Evolutionary conservation across 2,329 filamentous ascomycete genomes (phyloP).

Genomic region (Neoascochyta sp.): DNA sequence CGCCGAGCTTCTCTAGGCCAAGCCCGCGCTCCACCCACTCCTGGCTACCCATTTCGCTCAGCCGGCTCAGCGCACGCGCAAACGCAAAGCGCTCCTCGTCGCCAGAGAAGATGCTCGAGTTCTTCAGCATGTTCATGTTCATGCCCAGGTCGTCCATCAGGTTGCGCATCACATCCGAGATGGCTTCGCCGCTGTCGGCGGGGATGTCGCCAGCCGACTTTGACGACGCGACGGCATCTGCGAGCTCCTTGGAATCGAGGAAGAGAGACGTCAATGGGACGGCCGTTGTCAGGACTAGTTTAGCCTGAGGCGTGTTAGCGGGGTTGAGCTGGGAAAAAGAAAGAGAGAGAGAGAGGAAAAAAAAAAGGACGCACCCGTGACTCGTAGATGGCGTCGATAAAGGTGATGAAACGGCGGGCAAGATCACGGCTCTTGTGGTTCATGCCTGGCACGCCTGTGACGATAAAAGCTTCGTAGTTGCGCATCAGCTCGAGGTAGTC

Average conservation of each 20-base stretch:
- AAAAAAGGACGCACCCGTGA: conserved; percentile 45
- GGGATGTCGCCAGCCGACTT: conserved; percentile 27
- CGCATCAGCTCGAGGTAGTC: conserved; percentile 92
- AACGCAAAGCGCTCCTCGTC: conserved; percentile 98
- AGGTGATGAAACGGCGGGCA: conserved; percentile 91
- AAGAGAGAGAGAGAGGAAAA: no score
- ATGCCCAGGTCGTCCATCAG: conserved; percentile 85
- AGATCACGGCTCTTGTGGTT: conserved; percentile 80
- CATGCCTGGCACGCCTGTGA: conserved; percentile 92
- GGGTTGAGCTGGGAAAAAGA: no score
- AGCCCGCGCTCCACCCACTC: conserved; percentile 87
- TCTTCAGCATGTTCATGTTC: conserved; percentile 80
- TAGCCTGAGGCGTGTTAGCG: conserved; percentile 57
- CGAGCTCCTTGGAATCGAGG: conserved; percentile 58
- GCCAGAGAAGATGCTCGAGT: conserved; percentile 81
- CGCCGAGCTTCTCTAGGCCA: conserved; percentile 61
- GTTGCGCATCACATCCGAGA: conserved; percentile 69
- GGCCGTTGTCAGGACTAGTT: conserved; percentile 86
- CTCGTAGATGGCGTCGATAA: conserved; percentile 96
- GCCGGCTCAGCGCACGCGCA: conserved; percentile 75
- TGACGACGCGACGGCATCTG: conserved; percentile 44
- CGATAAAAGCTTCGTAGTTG: conserved; percentile 86
- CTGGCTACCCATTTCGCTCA: conserved; percentile 89
- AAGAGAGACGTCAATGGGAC: conserved; percentile 85
- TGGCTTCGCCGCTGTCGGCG: conserved; percentile 46